These are phyloP conservation scores for Leccinum longicurvipes DNA, from an alignment of 768 basidiomycete species.

Conservation along the genomic window DNA sequence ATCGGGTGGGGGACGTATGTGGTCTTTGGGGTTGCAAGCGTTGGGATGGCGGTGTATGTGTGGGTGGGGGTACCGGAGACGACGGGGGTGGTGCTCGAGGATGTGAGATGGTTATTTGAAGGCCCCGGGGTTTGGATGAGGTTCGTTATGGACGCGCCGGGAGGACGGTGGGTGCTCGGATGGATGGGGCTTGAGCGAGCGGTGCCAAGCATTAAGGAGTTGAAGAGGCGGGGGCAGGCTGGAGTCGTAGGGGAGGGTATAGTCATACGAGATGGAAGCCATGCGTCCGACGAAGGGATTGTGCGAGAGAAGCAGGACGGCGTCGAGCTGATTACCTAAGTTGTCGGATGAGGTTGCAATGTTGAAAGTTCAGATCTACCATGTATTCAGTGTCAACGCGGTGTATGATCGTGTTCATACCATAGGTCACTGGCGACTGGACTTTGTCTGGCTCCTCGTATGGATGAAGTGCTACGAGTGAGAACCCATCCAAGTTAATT, in stretches of 20 bases:
- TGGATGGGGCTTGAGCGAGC: slow-evolving; percentile 17
- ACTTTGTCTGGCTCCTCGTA: too few relatives aligned
- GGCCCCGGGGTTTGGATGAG: slow-evolving; percentile 26
- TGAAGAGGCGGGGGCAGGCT: too few relatives aligned
- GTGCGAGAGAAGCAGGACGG: background rate
- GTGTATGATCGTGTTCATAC: background rate
- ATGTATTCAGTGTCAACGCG: background rate
- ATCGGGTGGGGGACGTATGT: slow-evolving; percentile 31
- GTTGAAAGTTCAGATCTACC: background rate
- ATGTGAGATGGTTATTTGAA: slow-evolving; percentile 35
- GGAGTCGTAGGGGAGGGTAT: background rate
- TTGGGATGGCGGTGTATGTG: slow-evolving; percentile 32
- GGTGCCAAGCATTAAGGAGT: slow-evolving; percentile 26
- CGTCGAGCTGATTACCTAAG: background rate
- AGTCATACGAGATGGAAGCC: background rate
- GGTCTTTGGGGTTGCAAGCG: slow-evolving; percentile 30
- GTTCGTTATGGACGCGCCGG: slow-evolving; percentile 33
- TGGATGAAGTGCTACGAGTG: too few relatives aligned
- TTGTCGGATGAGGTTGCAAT: background rate
- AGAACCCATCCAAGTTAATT: too few relatives aligned
- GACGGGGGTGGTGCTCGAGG: slow-evolving; percentile 37
- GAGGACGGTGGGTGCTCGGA: slow-evolving; percentile 11
- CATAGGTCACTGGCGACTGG: background rate
- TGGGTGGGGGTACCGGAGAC: slow-evolving; percentile 40
- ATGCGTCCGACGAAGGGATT: background rate